Conservation (phyloP, 106 monocot species). For the Apostasia shenzhenica region DNA sequence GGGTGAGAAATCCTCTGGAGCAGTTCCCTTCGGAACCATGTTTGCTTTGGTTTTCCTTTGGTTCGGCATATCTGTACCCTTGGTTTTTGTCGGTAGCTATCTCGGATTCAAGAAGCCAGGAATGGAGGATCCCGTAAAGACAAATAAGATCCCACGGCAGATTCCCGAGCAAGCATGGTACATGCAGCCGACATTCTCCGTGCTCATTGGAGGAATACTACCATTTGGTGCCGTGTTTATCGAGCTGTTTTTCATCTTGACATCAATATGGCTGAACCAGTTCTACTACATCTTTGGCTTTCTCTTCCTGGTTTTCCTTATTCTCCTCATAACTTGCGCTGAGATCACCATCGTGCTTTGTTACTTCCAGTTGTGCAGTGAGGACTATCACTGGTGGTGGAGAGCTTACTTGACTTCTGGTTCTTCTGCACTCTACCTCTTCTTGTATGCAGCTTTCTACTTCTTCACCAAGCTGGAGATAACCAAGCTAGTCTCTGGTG, state of each 20-base stretch:
- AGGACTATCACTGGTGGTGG: slow-evolving; percentile 77
- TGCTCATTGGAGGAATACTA: slow-evolving; percentile 58
- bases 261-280: slow-evolving; percentile 69
- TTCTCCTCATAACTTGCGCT: slow-evolving; percentile 58
- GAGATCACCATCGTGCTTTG: slow-evolving; percentile 72
- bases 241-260: slow-evolving; percentile 67
- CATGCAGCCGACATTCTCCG: slow-evolving; percentile 68
- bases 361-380: slow-evolving; percentile 71
- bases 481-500: slow-evolving; percentile 51
- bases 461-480: slow-evolving; percentile 79
- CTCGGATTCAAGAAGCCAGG: slow-evolving; percentile 58
- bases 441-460: slow-evolving; percentile 54
- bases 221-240: slow-evolving; percentile 72
- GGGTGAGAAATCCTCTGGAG: slow-evolving; percentile 74
- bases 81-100: slow-evolving; percentile 64
- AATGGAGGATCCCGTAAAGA: slow-evolving; percentile 64
- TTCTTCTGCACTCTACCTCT: slow-evolving; percentile 61
- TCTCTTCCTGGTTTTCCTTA: slow-evolving; percentile 62
- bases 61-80: slow-evolving; percentile 71
- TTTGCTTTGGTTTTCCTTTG: slow-evolving; percentile 65
- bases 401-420: slow-evolving; percentile 62
- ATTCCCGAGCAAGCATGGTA: slow-evolving; percentile 72
- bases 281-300: slow-evolving; percentile 83
- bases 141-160: slow-evolving; percentile 65
- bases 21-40: slow-evolving; percentile 73